Evolutionary conservation across 345 rosid species (phyloP), one percentile per base, ranked within the genome.

Genomic region (Sapria himalayana): DNA sequence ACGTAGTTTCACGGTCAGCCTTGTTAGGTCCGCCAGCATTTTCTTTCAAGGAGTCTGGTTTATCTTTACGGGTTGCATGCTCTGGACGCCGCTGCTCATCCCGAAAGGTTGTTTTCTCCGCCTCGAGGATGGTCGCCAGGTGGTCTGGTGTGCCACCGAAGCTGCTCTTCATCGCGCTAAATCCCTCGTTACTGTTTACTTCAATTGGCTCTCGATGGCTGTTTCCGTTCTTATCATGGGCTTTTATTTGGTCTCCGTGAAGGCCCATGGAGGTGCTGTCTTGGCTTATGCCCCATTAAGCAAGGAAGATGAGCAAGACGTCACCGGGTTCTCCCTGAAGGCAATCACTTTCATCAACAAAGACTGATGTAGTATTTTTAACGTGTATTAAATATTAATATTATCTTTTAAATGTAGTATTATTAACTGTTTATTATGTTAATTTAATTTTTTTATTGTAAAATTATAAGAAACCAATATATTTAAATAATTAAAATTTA

Each of bases 21-120:
- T 85, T 54, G 66, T 73, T 5, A 51, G 84, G 73, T 81, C 86
- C 4, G 25, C 46, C 2, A 78, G 92, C 53, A 50, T 81, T 23
- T 2, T 66, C 9, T 81, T 71, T 43, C 93, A 85, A 61, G 96
- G 93, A 8, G 21, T 66, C 8, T 85, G 96, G 93, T 52, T 85
- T 23, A 56, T 74, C 18, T 18, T 66, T 39, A 81, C 73, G 84
- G 92, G 93, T 2, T 69, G 57, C 55, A 60, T 58, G 68, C 65
- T 81, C 1, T 85, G 93, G 92, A 85, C 79, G 7, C 86, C 93
- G 5, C 29, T 48, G 19, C 51, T 75, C 15, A 54, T 71, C 7
- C 61, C 96, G 0, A 77, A 67, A 51, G 86, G 65, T 6, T 81
- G 93, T 47, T 73, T 53, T 54, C 51, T 85, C 40, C 59, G 69